These are phyloP conservation scores for Purpureocillium lavendulum DNA, from an alignment of 2,329 filamentous ascomycete genomes.

Conservation along the genomic window DNA sequence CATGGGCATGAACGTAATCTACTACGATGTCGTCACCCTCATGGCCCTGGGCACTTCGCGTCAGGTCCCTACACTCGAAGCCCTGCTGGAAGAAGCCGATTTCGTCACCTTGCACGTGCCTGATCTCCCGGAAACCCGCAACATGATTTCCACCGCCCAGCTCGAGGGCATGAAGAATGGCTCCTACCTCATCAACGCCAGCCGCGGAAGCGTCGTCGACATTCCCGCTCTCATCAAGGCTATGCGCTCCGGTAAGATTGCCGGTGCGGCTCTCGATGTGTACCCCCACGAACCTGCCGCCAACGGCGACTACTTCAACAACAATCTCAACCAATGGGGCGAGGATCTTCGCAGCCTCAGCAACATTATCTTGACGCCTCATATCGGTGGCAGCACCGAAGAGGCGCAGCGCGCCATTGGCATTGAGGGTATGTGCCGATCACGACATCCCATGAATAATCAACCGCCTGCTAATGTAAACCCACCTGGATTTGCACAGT, in stretches of 20 bases:
- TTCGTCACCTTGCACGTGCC: conserved; percentile 95
- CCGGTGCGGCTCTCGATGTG: conserved; percentile 91
- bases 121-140: conserved; percentile 83
- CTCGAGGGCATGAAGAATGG: conserved; percentile 87
- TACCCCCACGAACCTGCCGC: conserved; percentile 89
- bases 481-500: conserved; percentile 37
- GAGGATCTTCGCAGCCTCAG: conserved; percentile 77
- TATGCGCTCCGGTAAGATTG: conserved; percentile 77
- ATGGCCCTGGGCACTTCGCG: conserved; percentile 88
- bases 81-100: conserved; percentile 70
- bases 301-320: conserved; percentile 93
- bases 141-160: conserved; percentile 77
- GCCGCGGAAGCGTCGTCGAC: conserved; percentile 86
- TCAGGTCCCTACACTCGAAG: conserved; percentile 72
- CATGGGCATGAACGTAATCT: conserved; percentile 97
- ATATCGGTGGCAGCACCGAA: conserved; percentile 96
- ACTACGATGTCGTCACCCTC: conserved; percentile 89
- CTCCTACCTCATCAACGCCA: conserved; percentile 92
- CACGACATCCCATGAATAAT: neutral
- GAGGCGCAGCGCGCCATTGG: conserved; percentile 96
- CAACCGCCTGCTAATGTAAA: neutral
- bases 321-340: conserved; percentile 72
- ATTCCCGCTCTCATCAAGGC: conserved; percentile 86
- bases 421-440: conserved; percentile 53
- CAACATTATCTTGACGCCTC: conserved; percentile 92